Percentiles rank a stretch among this genome's conserved stretches.
phyloP scores from a whole-genome alignment of 495 filamentous ascomycete genomes.

The Aspergillus incahuasiensis region DNA sequence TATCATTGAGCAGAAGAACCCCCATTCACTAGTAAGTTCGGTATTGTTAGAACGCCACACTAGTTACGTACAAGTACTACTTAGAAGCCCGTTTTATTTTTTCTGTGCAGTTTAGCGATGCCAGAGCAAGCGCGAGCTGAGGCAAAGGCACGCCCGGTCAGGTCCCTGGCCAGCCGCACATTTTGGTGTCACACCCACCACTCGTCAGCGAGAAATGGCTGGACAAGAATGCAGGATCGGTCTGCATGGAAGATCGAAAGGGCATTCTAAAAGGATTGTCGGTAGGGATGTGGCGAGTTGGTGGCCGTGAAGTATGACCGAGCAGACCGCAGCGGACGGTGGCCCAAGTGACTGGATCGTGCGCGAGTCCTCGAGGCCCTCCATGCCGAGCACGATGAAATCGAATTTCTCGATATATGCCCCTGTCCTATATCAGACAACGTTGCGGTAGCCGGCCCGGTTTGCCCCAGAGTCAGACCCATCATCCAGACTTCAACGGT shows the following conservation, averaged over 20 bases:
- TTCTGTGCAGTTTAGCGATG: not conserved
- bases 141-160: not conserved
- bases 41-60: not conserved
- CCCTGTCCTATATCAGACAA: not conserved
- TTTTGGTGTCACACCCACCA: not conserved
- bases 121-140: not conserved
- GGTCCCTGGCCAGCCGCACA: slow-evolving; percentile 18
- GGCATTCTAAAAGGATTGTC: slow-evolving; percentile 22
- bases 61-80: slow-evolving; percentile 1
- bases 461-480: slow-evolving; percentile 14
- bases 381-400: not conserved
- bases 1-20: not conserved
- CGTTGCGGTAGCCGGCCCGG: slow-evolving; percentile 3
- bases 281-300: not conserved
- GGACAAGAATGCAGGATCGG: slow-evolving; percentile 8
- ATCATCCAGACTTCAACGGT: not conserved
- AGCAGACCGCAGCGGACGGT: not conserved
- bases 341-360: not conserved
- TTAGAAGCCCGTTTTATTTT: not conserved
- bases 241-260: slow-evolving; percentile 21
- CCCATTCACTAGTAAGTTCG: slow-evolving; percentile 6
- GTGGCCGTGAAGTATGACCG: not conserved
- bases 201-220: slow-evolving; percentile 9
- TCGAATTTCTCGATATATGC: not conserved
- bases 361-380: not conserved